Conservation (phyloP, 139 green algal genomes). For the Coelastrella sp. region DNA sequence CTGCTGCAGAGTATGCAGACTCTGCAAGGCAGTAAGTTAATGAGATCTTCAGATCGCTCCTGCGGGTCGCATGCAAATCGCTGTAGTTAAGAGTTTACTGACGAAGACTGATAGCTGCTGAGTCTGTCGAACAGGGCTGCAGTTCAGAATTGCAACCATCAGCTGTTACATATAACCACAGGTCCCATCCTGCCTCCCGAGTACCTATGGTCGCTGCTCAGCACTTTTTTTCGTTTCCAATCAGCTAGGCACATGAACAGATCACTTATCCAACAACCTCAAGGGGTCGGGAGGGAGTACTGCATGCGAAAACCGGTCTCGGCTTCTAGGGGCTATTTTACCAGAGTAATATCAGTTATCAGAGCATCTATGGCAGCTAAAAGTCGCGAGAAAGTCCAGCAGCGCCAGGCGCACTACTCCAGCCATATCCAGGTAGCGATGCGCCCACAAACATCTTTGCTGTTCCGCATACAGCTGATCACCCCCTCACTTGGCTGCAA, state of each 20-base stretch:
- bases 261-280: background rate
- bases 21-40: too few species aligned
- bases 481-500: background rate
- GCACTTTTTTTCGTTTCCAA: too few species aligned
- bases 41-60: too few species aligned
- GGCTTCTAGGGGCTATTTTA: background rate
- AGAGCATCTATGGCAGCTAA: slow-evolving; percentile 15
- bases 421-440: slow-evolving; percentile 54
- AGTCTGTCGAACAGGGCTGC: too few species aligned
- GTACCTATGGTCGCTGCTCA: background rate
- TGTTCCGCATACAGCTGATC: too few species aligned
- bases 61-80: too few species aligned
- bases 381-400: background rate
- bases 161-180: too few species aligned
- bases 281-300: background rate
- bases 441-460: background rate
- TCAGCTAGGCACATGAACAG: background rate
- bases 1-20: too few species aligned
- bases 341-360: background rate
- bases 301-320: background rate
- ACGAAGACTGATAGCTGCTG: too few species aligned
- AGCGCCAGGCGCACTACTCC: slow-evolving; percentile 53
- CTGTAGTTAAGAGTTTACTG: too few species aligned
- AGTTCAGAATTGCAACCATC: too few species aligned
- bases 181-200: too few species aligned